A percentile compares a stretch with the other conserved stretches of the same genome.
Conservation (phyloP, 1,139 yeast genomes). For the Nakaseomyces bracarensis region DNA sequence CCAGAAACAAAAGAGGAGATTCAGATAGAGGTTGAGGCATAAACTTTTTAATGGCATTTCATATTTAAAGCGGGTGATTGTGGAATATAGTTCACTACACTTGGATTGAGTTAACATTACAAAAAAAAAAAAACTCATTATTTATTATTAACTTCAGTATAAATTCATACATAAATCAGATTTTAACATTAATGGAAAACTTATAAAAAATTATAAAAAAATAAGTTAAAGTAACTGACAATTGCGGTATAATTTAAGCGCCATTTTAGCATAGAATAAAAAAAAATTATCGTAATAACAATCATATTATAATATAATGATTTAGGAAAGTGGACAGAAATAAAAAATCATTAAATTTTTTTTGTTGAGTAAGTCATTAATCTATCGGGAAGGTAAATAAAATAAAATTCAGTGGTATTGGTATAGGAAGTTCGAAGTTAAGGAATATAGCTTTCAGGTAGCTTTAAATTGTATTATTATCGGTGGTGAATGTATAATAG, state of each 20-base stretch:
- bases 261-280: too few species aligned
- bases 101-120: too few species aligned
- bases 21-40: neutral
- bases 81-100: too few species aligned
- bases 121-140: neutral
- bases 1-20: neutral
- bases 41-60: too few species aligned
- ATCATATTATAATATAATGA: too few species aligned
- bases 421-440: neutral
- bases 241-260: too few species aligned
- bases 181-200: neutral
- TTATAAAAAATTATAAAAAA: neutral
- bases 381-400: neutral
- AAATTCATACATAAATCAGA: neutral
- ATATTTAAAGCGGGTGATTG: too few species aligned
- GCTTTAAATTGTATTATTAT: neutral
- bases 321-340: neutral
- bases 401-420: neutral
- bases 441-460: too few species aligned
- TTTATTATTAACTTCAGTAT: neutral
- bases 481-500: conserved; percentile 2
- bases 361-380: neutral
- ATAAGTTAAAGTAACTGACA: neutral
- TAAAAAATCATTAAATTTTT: neutral
- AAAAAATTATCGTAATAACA: too few species aligned